Evolutionary conservation across 768 basidiomycete species (phyloP).

Genomic region (Boletus speciosus): DNA sequence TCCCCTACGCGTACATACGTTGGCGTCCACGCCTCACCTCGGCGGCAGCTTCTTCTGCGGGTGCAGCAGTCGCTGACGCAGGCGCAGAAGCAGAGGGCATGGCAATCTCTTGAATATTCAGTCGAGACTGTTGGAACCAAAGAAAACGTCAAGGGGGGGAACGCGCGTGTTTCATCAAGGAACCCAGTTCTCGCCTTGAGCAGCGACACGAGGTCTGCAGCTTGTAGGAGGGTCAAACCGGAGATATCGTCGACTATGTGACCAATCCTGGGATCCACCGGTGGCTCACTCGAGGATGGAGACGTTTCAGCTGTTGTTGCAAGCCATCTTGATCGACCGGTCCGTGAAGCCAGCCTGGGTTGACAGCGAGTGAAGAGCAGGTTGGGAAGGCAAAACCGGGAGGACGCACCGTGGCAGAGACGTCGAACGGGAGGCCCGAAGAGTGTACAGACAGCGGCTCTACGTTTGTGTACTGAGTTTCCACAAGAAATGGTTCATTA

Average conservation of each 20-base stretch:
- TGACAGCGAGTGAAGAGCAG: background rate
- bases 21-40: constrained; percentile 45
- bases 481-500: background rate
- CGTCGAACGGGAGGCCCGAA: constrained; percentile 19
- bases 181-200: constrained; percentile 64
- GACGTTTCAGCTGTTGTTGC: constrained; percentile 48
- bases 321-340: constrained; percentile 49
- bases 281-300: constrained; percentile 38
- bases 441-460: constrained; percentile 20
- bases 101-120: constrained; percentile 98
- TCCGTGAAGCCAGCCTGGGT: constrained; percentile 23
- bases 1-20: background rate
- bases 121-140: constrained; percentile 54
- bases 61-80: constrained; percentile 41
- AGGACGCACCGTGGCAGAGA: constrained; percentile 12
- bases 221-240: constrained; percentile 82
- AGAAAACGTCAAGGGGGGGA: background rate
- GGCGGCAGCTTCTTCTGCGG: constrained; percentile 56
- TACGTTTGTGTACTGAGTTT: constrained; percentile 1
- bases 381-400: background rate
- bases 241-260: constrained; percentile 94
- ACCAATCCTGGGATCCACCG: constrained; percentile 61
- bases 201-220: constrained; percentile 87
- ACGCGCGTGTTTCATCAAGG: background rate
- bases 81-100: constrained; percentile 75